Evolutionary conservation across 2,329 filamentous ascomycete genomes (phyloP), one percentile per base, ranked within the genome.

Genomic region (Colletotrichum gigasporum): DNA sequence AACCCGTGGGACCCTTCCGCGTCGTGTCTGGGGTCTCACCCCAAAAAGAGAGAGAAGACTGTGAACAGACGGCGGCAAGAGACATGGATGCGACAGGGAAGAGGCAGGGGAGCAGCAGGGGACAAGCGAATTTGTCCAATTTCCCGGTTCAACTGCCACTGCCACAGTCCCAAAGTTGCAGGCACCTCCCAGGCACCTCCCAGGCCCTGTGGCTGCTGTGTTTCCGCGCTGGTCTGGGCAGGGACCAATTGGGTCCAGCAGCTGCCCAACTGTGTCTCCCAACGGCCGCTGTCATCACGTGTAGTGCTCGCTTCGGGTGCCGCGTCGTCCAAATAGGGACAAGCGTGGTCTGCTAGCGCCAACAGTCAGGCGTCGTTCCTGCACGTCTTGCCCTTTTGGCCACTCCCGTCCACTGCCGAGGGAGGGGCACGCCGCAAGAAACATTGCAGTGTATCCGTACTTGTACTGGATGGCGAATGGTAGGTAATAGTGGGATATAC

Each of bases 61-160:
- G 22, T 24, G 34, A 22, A 12, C 22, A 30, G 24, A n/a, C 35
- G 42, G 41, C 26, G 41, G 18, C 14, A 20, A 44, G 22, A 12
- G 41, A 37, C 53, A 56, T 20, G 53, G 53, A n/a, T 7, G 18
- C 39, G 18, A 22, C 39, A 12, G 2, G 41, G 41, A 14, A 16
- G 10, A 7, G 11, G 14, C 41, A 22, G 22, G 41, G 41, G 12
- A 7, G 7, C 30, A 24, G 12, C 2, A 24, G 8, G 14, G 41
- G 10, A 16, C 35, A 34, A 18, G 14, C 53, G 20, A 45, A n/a
- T 14, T 47, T 56, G 18, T 18, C 39, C 30, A 56, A 56, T 56
- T 47, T 56, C 53, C 53, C 53, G 53, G 53, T 30, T 41, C 53
- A 56, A 44, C 28, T 47, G 41, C 53, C 32, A 52, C n/a, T n/a